A percentile compares a stretch with the other conserved stretches of the same genome.
Evolutionary conservation across 768 basidiomycete species (phyloP).

Genomic region (Rhizopogon roseolus): DNA sequence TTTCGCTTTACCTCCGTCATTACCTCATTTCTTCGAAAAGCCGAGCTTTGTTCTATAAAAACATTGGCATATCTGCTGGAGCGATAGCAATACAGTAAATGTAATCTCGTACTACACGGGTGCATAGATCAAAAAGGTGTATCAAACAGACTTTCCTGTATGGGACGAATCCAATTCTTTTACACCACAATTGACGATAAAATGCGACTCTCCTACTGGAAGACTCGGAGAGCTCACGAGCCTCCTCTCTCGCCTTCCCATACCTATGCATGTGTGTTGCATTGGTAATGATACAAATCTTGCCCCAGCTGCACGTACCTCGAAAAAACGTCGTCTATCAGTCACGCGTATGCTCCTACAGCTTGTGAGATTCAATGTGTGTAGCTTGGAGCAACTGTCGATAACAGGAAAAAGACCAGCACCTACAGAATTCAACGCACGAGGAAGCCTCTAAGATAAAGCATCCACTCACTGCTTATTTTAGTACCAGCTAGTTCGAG

Average conservation of each 20-base stretch:
- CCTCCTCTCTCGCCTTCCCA: slow-evolving; percentile 18
- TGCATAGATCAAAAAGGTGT: no score
- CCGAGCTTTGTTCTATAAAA: no score
- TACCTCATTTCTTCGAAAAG: no score
- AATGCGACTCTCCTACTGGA: no score
- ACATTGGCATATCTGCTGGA: no score
- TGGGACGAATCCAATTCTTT: no score
- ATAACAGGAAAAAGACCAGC: slow-evolving; percentile 52
- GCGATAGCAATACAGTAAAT: no score
- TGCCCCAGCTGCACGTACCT: slow-evolving; percentile 31
- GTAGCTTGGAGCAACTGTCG: slow-evolving; percentile 48
- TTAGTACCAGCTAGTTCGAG: slow-evolving; percentile 56
- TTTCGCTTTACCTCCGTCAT: no score
- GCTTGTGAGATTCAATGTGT: slow-evolving; percentile 58
- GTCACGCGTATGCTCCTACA: slow-evolving; percentile 58
- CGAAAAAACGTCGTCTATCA: slow-evolving; percentile 63
- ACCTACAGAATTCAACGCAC: slow-evolving; percentile 28
- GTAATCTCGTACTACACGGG: no score
- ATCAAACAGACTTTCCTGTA: no score
- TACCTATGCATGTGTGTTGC: slow-evolving; percentile 9
- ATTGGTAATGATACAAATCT: neutral
- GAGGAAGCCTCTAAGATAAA: neutral
- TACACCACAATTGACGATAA: no score
- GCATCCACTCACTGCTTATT: slow-evolving; percentile 44
- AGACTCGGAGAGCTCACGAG: neutral